These are phyloP conservation scores for Aureobasidium musti DNA, from an alignment of 2,329 filamentous ascomycete species.

Conservation along the genomic window DNA sequence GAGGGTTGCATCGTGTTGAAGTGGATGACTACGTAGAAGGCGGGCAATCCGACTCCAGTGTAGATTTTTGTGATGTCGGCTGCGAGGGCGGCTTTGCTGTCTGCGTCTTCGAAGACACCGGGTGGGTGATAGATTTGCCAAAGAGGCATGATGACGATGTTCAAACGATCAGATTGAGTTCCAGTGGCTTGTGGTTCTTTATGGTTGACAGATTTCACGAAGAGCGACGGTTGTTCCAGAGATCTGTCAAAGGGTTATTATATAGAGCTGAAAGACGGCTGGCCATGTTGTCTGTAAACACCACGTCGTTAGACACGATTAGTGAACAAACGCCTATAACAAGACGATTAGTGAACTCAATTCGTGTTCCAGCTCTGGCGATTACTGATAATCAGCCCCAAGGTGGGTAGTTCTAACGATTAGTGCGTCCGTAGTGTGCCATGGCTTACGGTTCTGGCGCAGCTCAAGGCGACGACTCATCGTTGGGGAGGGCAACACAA, in stretches of 20 bases:
- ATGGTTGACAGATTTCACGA: not conserved
- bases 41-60: constrained; percentile 41
- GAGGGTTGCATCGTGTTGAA: constrained; percentile 41
- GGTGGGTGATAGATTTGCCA: constrained; percentile 49
- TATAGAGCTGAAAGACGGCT: not conserved
- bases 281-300: not conserved
- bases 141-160: constrained; percentile 44
- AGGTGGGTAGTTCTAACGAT: constrained; percentile 1
- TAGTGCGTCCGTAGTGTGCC: constrained; percentile 8
- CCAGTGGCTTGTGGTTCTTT: not conserved
- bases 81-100: constrained; percentile 40
- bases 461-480: not conserved
- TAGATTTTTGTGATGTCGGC: constrained; percentile 49
- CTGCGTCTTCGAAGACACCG: constrained; percentile 39
- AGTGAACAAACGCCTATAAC: not conserved
- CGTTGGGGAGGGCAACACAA: not conserved
- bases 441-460: not conserved
- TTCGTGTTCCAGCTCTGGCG: not conserved
- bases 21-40: constrained; percentile 51
- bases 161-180: not conserved
- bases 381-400: constrained; percentile 10
- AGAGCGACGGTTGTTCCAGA: not conserved
- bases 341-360: constrained; percentile 15
- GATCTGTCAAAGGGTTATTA: not conserved
- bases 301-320: not conserved